Evolutionary conservation across 768 basidiomycete genomes (phyloP), one percentile per base, ranked within the genome.

Genomic region (Sarcodon sp.): DNA sequence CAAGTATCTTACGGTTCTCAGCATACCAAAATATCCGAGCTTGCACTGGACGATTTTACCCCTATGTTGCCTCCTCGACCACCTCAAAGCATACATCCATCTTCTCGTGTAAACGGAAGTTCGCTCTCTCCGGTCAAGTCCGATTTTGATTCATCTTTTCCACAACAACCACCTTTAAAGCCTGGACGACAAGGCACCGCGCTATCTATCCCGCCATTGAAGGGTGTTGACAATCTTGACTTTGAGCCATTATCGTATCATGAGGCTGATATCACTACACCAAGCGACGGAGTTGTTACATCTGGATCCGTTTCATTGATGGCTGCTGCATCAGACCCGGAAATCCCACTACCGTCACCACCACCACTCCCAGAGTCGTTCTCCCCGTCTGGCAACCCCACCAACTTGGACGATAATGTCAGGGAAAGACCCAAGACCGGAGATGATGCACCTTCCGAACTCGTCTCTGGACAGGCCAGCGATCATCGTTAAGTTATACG

Each of bases 21-120:
- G 43, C 76, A 73, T 52, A 89, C 86, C 3, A 83, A 70, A 49
- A 64, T 88, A 13, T 63, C 73, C 7, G 39, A 82, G 59, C 44
- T 68, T 85, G 36, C 48, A 9, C 43, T 69, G 33, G 77, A 80
- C 54, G 87, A 89, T 61, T 89, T 88, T 53, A 73, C 79, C 0
- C 87, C 87, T 0, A 72, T 72, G 35, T 68, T 87, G 16, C 86
- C 87, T 6, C 57, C 72, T 4, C 75, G 82, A 27, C 87, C 87
- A 3, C 66, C 74, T 11, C 74, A 70, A 43, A 88, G 86, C 57
- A 88, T 89, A 47, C 87, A 89, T 53, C 87, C 86, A 10, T 87
- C 85, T 10, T 66, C 77, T 18, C 76, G 84, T 27, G 67, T 15
- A 27, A 41, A 41, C 39, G 27, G 13, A 15, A 13, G 39, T 16